Percentiles rank a stretch among this genome's conserved stretches.
Conservation (phyloP, 768 basidiomycete species). For the Panellus pusillus region DNA sequence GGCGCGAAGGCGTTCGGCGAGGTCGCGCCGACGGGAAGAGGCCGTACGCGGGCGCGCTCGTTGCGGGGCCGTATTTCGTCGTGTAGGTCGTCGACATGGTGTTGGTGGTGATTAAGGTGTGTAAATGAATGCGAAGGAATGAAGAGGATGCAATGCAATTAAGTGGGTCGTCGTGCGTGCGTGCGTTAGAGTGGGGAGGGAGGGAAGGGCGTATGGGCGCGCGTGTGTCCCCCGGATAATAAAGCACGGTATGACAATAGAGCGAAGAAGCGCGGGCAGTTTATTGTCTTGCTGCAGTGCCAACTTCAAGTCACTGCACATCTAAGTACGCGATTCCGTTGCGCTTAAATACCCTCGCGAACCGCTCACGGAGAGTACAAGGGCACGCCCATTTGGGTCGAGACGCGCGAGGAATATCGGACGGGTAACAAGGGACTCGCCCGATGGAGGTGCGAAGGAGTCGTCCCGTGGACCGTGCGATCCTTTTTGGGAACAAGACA, state of each 20-base stretch:
- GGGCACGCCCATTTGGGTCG: background rate
- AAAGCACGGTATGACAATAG: constrained; percentile 17
- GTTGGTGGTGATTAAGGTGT: constrained; percentile 8
- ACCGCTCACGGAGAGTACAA: constrained; percentile 4
- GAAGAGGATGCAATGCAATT: constrained; percentile 7
- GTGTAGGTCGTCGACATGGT: constrained; percentile 48
- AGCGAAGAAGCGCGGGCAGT: background rate
- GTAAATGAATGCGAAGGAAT: background rate
- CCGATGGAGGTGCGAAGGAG: no score
- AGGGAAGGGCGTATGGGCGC: constrained; percentile 13
- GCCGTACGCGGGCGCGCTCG: constrained; percentile 53
- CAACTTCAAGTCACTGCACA: no score
- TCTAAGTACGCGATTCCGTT: background rate
- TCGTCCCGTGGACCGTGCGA: no score
- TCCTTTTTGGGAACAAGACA: background rate
- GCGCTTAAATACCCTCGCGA: constrained; percentile 13
- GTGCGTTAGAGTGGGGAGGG: background rate
- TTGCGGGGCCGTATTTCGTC: constrained; percentile 35
- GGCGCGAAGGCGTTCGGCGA: constrained; percentile 58
- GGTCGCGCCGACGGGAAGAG: constrained; percentile 56
- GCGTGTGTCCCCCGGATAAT: constrained; percentile 18
- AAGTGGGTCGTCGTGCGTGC: constrained; percentile 11
- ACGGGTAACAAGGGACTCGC: no score
- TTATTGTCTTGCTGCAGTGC: no score
- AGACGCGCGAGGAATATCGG: no score